These are phyloP conservation scores for Aspergillus steynii DNA, from an alignment of 495 filamentous ascomycete genomes.

Conservation along the genomic window DNA sequence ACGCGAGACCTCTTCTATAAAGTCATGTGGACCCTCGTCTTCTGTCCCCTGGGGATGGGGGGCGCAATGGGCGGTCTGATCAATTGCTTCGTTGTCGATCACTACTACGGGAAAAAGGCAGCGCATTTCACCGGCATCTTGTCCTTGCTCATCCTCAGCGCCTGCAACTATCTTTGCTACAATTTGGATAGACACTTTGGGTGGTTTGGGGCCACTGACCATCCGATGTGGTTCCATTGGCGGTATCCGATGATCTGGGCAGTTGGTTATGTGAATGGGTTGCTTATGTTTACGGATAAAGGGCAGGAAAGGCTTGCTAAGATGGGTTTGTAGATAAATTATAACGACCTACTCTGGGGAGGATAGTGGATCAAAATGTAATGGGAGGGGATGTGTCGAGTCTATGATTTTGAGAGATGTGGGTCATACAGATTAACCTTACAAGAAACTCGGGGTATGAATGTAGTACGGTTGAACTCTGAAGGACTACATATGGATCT, in stretches of 20 bases:
- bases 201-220: conserved; percentile 13
- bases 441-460: no score
- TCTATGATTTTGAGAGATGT: no score
- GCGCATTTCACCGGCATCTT: conserved; percentile 12
- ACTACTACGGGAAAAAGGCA: conserved; percentile 15
- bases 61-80: conserved; percentile 16
- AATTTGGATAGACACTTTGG: conserved; percentile 13
- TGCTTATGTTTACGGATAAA: conserved; percentile 9
- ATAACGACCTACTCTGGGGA: no score
- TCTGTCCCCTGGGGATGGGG: conserved; percentile 18
- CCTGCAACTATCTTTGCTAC: conserved; percentile 16
- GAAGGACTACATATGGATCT: no score
- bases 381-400: no score
- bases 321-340: background rate
- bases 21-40: conserved; percentile 14
- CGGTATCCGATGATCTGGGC: conserved; percentile 8
- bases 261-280: conserved; percentile 5
- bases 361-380: no score
- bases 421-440: no score
- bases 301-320: conserved; percentile 5
- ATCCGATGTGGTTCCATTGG: conserved; percentile 13
- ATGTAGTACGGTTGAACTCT: no score
- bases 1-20: conserved; percentile 15
- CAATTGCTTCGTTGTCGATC: conserved; percentile 14
- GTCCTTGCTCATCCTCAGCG: conserved; percentile 8